These are phyloP conservation scores for Candida koratica DNA, from an alignment of 805 yeast species.

Conservation along the genomic window DNA sequence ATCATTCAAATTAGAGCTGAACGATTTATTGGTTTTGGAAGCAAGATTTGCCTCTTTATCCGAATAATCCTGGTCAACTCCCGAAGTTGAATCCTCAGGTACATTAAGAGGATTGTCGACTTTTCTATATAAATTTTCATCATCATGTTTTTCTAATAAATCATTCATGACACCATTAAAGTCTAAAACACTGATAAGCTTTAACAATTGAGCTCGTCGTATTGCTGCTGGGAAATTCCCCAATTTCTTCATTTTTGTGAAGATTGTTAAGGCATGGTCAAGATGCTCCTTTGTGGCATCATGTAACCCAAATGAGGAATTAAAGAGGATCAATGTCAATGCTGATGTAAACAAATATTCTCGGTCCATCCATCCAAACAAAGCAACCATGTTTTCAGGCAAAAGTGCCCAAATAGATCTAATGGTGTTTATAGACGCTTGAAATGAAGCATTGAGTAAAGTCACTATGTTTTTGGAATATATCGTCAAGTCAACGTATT, in stretches of 20 bases:
- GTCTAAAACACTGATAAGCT: constrained; percentile 61
- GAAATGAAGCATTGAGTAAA: constrained; percentile 69
- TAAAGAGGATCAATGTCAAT: constrained; percentile 67
- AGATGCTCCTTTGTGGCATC: constrained; percentile 68
- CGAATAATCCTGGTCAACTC: neutral
- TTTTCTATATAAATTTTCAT: constrained; percentile 25
- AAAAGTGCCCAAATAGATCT: constrained; percentile 69
- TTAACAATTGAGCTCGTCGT: constrained; percentile 66
- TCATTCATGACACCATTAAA: constrained; percentile 62
- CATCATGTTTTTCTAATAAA: constrained; percentile 56
- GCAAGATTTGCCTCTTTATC: constrained; percentile 5
- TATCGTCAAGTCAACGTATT: constrained; percentile 59
- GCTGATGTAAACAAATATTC: constrained; percentile 77
- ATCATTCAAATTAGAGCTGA: constrained; percentile 14
- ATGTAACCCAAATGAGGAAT: constrained; percentile 78
- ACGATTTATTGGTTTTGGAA: constrained; percentile 14
- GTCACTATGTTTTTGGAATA: constrained; percentile 68
- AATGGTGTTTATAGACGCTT: constrained; percentile 73
- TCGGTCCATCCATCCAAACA: constrained; percentile 84
- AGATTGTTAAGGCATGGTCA: constrained; percentile 66
- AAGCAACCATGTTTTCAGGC: constrained; percentile 78
- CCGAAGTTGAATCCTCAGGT: neutral
- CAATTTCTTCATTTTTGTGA: constrained; percentile 69
- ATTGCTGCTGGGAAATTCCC: constrained; percentile 81
- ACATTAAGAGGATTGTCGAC: neutral